These are phyloP conservation scores for Tetrahymena thermophila DNA, from an alignment of 73 alveolate species.

Conservation along the genomic window DNA sequence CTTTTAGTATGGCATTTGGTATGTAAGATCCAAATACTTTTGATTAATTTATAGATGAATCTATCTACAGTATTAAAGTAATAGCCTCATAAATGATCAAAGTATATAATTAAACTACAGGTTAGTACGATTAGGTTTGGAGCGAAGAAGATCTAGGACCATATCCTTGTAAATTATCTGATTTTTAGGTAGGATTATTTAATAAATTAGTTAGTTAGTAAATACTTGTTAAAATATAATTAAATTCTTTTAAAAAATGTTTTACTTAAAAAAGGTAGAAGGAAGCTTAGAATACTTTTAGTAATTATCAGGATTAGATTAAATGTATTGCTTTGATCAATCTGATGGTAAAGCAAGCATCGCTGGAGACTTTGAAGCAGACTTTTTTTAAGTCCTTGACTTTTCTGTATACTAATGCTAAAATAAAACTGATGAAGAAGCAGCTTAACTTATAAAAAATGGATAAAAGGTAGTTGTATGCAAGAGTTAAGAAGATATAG, in stretches of 20 bases:
- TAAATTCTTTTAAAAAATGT: too few relatives aligned
- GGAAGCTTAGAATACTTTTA: not conserved
- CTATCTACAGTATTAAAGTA: not conserved
- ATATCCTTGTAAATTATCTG: not conserved
- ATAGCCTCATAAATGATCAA: not conserved
- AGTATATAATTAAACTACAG: not conserved
- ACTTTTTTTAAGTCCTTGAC: not conserved
- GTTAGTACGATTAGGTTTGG: not conserved
- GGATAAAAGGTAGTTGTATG: not conserved
- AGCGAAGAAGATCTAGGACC: not conserved
- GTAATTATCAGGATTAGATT: not conserved
- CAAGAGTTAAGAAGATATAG: not conserved
- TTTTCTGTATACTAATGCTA: not conserved
- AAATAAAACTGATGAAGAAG: not conserved
- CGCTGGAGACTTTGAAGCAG: not conserved
- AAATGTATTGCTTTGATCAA: not conserved
- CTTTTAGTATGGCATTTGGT: not conserved
- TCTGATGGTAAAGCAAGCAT: not conserved
- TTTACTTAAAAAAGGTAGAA: not conserved
- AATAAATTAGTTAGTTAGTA: not conserved
- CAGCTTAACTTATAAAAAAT: not conserved
- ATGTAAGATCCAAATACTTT: not conserved
- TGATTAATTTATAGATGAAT: not conserved
- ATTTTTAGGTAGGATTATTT: not conserved
- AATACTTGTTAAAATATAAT: not conserved